These are phyloP conservation scores for Lentinula novae-zelandiae DNA, from an alignment of 1,284 basidiomycete species.

Conservation along the genomic window DNA sequence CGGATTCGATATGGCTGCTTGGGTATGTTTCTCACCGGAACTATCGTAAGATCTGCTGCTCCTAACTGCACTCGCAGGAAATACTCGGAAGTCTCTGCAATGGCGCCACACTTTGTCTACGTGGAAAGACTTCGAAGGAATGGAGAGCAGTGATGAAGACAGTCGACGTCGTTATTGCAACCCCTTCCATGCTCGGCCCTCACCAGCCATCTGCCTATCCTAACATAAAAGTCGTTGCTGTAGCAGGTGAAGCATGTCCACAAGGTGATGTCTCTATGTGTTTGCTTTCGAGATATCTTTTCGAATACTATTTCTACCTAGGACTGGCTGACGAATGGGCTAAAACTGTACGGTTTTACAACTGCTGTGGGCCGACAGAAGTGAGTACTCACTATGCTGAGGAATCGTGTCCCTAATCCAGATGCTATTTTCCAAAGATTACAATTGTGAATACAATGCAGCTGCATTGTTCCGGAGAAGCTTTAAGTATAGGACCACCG, in stretches of 20 bases:
- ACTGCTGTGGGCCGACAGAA: slow-evolving; percentile 49
- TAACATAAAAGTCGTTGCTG: slow-evolving; percentile 52
- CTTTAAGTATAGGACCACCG: slow-evolving; percentile 50
- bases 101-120: slow-evolving; percentile 51
- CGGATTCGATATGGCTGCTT: slow-evolving; percentile 61
- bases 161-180: slow-evolving; percentile 54
- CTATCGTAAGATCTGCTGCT: background rate
- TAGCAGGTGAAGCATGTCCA: slow-evolving; percentile 60
- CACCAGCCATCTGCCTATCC: slow-evolving; percentile 54
- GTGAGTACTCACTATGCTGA: slow-evolving; percentile 23
- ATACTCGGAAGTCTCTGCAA: slow-evolving; percentile 53
- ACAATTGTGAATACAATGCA: slow-evolving; percentile 61
- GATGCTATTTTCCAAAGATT: slow-evolving; percentile 30
- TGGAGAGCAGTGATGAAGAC: slow-evolving; percentile 55
- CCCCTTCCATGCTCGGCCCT: slow-evolving; percentile 48
- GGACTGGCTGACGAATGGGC: slow-evolving; percentile 57
- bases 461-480: slow-evolving; percentile 37
- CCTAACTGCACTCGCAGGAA: slow-evolving; percentile 35
- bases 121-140: slow-evolving; percentile 52
- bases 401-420: no score
- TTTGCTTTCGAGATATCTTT: background rate
- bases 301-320: slow-evolving; percentile 19
- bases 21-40: slow-evolving; percentile 31
- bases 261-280: slow-evolving; percentile 33
- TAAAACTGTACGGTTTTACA: slow-evolving; percentile 36